A percentile compares a stretch with the other conserved stretches of the same genome.
Conservation (phyloP, 257 asterid genomes). For the Solanum tarijense region DNA sequence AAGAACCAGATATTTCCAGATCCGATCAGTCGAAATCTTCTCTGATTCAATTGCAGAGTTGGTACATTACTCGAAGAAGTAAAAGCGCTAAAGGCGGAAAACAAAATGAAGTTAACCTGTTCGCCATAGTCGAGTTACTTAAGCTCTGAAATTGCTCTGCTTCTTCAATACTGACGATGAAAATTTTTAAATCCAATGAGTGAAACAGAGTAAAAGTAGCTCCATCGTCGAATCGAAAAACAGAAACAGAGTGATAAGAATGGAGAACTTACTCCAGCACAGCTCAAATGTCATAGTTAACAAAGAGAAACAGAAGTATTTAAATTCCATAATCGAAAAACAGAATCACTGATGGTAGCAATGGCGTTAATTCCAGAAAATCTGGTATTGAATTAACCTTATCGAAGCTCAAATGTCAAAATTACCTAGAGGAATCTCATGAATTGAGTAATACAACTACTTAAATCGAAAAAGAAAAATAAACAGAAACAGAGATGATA, state of each 20-base stretch:
- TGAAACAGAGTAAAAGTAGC: not conserved
- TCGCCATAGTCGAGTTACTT: conserved; percentile 39
- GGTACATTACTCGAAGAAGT: not conserved
- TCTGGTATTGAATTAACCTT: not conserved
- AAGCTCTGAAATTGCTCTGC: conserved; percentile 18
- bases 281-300: not conserved
- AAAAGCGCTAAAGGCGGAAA: not conserved
- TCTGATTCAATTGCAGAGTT: not conserved
- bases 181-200: not conserved
- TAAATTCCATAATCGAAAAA: not conserved
- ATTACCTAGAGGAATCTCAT: not conserved
- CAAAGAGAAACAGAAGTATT: not conserved
- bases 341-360: not conserved
- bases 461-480: not conserved
- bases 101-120: conserved; percentile 18
- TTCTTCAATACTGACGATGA: conserved; percentile 19
- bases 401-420: not conserved
- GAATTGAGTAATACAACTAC: not conserved
- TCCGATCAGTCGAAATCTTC: conserved; percentile 1
- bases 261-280: not conserved
- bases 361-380: not conserved
- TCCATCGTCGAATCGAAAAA: not conserved
- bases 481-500: not conserved
- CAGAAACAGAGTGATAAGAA: not conserved
- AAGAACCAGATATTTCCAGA: conserved; percentile 5